Evolutionary conservation across 2,329 filamentous ascomycete species (phyloP).

Genomic region (Botrytis porri): DNA sequence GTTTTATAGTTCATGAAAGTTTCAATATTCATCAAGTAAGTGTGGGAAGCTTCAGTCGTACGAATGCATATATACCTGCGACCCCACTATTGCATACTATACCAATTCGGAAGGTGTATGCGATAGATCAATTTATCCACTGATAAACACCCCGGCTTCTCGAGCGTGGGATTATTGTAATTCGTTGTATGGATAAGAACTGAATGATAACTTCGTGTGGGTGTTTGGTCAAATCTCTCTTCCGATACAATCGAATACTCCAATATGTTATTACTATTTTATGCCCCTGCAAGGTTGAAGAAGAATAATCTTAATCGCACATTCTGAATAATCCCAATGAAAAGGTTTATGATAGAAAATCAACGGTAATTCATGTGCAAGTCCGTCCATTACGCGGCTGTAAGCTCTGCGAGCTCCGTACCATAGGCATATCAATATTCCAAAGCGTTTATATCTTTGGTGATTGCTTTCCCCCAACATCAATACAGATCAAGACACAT

Average conservation of each 20-base stretch:
- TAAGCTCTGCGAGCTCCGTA: neutral
- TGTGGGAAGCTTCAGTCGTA: neutral
- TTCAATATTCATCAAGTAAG: neutral
- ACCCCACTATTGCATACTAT: neutral
- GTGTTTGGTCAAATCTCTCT: neutral
- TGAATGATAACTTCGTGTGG: neutral
- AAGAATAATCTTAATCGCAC: neutral
- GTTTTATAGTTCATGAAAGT: neutral
- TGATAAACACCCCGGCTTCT: neutral
- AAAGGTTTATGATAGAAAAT: neutral
- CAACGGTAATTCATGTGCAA: neutral
- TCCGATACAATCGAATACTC: neutral
- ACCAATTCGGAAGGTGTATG: constrained; percentile 10
- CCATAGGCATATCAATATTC: neutral
- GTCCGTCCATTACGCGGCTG: neutral
- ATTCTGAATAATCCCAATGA: too few relatives aligned
- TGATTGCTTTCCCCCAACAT: neutral
- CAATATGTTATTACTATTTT: neutral
- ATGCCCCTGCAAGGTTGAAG: too few relatives aligned
- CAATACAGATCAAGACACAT: neutral
- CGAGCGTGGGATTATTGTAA: neutral
- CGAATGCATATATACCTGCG: neutral
- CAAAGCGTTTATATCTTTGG: neutral
- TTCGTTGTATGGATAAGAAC: neutral
- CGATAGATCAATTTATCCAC: neutral